Percentiles rank a stretch among this genome's conserved stretches.
Conservation (phyloP, 768 basidiomycete species). For the Boletus reticuloceps region DNA sequence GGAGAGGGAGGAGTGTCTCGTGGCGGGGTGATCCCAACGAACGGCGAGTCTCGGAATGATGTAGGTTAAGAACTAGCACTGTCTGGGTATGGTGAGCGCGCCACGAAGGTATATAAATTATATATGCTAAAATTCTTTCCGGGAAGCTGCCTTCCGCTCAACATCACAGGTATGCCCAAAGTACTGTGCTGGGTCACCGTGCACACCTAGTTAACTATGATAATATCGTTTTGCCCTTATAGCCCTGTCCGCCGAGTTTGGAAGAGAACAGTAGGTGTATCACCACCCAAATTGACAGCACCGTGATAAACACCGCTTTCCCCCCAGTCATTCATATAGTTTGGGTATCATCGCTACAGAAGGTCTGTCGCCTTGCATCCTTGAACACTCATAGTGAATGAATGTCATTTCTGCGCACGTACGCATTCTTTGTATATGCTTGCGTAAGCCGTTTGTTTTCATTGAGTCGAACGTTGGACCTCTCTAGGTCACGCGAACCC, state of each 20-base stretch:
- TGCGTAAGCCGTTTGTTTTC: conserved; percentile 1
- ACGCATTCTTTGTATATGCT: conserved; percentile 15
- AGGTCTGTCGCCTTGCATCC: background rate
- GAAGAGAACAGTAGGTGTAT: conserved; percentile 9
- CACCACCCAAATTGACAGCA: background rate
- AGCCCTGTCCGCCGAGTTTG: conserved; percentile 1
- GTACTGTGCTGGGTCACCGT: too few species aligned
- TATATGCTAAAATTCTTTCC: background rate
- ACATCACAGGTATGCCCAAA: background rate
- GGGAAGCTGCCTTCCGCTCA: conserved; percentile 4
- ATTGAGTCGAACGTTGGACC: too few species aligned
- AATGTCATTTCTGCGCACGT: conserved; percentile 12
- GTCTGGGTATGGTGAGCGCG: conserved; percentile 6
- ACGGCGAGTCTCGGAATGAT: too few species aligned
- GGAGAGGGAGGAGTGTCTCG: conserved; percentile 41
- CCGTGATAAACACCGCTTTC: background rate
- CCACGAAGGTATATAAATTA: too few species aligned
- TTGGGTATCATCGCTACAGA: conserved; percentile 9
- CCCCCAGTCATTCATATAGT: conserved; percentile 8
- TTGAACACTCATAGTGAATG: background rate
- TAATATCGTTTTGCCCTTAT: too few species aligned
- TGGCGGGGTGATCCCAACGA: conserved; percentile 5
- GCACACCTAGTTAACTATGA: too few species aligned
- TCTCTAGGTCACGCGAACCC: conserved; percentile 3
- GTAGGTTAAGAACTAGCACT: too few species aligned